A percentile compares a stretch with the other conserved stretches of the same genome.
Evolutionary conservation across 2,329 filamentous ascomycete genomes (phyloP).

Genomic region (Cladobotryum mycophilum): DNA sequence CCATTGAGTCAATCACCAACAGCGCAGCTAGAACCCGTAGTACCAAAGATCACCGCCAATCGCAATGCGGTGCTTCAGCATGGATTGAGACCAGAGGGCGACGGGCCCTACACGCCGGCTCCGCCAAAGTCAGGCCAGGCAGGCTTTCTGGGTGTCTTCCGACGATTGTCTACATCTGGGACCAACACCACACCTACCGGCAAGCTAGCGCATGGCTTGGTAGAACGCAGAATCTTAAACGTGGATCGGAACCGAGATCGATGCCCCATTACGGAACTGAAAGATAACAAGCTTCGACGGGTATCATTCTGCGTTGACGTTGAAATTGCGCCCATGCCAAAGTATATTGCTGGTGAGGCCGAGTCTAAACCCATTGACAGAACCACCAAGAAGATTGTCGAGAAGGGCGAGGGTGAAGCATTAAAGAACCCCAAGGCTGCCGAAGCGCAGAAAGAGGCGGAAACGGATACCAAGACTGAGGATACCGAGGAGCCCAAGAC

Average conservation of each 20-base stretch:
- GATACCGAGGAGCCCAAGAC: constrained; percentile 33
- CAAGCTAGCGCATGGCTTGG: constrained; percentile 55
- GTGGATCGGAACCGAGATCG: constrained; percentile 73
- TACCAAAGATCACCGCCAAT: constrained; percentile 42
- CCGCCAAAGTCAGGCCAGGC: constrained; percentile 63
- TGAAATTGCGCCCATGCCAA: constrained; percentile 84
- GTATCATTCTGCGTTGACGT: constrained; percentile 97
- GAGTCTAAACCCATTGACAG: constrained; percentile 38
- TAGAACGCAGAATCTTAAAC: constrained; percentile 77
- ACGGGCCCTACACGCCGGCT: constrained; percentile 65
- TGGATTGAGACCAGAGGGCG: constrained; percentile 48
- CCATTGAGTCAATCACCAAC: constrained; percentile 24
- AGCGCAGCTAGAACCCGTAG: constrained; percentile 24
- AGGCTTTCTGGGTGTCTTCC: constrained; percentile 75
- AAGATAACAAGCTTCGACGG: constrained; percentile 72
- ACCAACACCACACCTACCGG: constrained; percentile 21
- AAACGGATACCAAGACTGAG: constrained; percentile 28
- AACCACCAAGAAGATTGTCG: constrained; percentile 54
- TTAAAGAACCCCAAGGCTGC: constrained; percentile 59
- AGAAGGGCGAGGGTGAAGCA: constrained; percentile 68
- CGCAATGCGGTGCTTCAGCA: constrained; percentile 57
- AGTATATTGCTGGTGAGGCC: constrained; percentile 59
- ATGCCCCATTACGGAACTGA: constrained; percentile 72
- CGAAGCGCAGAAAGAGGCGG: constrained; percentile 42
- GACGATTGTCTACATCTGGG: constrained; percentile 68